Base-by-base conservation (phyloP, 768 basidiomycete species). In the Xerocomus potaroensis region DNA sequence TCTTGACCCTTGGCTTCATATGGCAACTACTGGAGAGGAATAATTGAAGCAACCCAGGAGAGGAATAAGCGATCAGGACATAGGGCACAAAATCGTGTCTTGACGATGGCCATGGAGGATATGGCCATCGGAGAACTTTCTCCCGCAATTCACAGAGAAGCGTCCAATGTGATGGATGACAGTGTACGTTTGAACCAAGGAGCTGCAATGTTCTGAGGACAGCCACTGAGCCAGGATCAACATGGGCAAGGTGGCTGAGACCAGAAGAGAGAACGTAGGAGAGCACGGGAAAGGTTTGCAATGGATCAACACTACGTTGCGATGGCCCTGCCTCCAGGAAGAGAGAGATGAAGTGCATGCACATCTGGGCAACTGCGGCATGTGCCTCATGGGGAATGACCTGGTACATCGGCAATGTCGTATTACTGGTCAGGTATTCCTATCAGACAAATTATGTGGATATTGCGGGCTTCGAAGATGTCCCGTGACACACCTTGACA, bases 21-120 rank as follows among this genome's bases (percentile, higher is more conserved):
- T 12, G 18, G 8, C 2, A 12, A 16, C 11, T 0, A 8, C 4
- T 15, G 8, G 35, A 31, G 3, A 49, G 24, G 19, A 43, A 49
- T 14, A 42, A n/a, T 12, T 11, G 42, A 19, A 49, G 19, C 8
- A 49, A 31, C 9, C 8, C 29, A 8, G 12, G 6, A 2, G 48
- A 7, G 19, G 36, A 37, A 41, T 49, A 36, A 21, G 48, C 48
- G 3, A 49, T 43, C 24, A 49, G 33, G 0, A 33, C 36, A 16
- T 49, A 49, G 6, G 29, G 37, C 7, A 39, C 24, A 1, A 43
- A 5, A 19, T 49, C 48, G 3, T 49, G 48, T 15, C 24, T 18
- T 3, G 42, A 38, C 4, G 30, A 39, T 8, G 48, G 48, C 48
- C 48, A 49, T 2, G 36, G 41, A 24, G 48, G 23, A 27, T 49